Conservation (phyloP, 805 yeast species). For the Kluyveromyces wickerhamii region DNA sequence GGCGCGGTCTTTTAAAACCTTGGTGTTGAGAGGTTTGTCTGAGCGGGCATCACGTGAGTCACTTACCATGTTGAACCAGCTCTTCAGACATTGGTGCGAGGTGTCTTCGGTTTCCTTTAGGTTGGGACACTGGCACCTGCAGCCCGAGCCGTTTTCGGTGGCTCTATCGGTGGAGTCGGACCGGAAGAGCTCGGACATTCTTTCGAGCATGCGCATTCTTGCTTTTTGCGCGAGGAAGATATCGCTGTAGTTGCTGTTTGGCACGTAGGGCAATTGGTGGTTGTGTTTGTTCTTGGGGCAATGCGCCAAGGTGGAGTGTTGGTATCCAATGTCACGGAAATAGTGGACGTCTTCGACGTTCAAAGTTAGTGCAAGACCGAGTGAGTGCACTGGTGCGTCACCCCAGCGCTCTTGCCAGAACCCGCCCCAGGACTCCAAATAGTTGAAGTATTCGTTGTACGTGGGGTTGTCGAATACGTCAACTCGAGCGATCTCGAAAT, state of each 20-base stretch:
- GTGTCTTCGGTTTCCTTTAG: constrained; percentile 50
- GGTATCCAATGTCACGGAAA: constrained; percentile 87
- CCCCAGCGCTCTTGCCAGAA: constrained; percentile 95
- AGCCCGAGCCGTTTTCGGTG: constrained; percentile 55
- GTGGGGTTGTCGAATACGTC: constrained; percentile 59
- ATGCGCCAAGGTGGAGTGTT: constrained; percentile 72
- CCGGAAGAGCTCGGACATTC: not conserved
- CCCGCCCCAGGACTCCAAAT: constrained; percentile 67
- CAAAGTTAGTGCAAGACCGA: constrained; percentile 74
- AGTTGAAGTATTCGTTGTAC: constrained; percentile 61
- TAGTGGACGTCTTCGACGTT: constrained; percentile 70
- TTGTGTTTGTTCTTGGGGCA: constrained; percentile 57
- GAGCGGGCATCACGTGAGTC: too few relatives aligned
- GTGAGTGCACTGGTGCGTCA: constrained; percentile 89
- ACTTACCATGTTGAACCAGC: constrained; percentile 39
- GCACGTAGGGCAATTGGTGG: constrained; percentile 41
- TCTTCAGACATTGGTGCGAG: constrained; percentile 41
- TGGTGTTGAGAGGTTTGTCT: too few relatives aligned
- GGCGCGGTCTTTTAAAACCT: too few relatives aligned
- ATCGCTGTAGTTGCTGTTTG: constrained; percentile 24
- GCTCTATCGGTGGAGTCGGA: constrained; percentile 8
- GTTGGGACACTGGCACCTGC: constrained; percentile 79
- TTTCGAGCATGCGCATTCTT: not conserved
- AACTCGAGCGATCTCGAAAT: constrained; percentile 83
- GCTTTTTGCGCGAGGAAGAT: not conserved